These are phyloP conservation scores for Maudiozyma bulderi DNA, from an alignment of 805 yeast species.

Conservation along the genomic window DNA sequence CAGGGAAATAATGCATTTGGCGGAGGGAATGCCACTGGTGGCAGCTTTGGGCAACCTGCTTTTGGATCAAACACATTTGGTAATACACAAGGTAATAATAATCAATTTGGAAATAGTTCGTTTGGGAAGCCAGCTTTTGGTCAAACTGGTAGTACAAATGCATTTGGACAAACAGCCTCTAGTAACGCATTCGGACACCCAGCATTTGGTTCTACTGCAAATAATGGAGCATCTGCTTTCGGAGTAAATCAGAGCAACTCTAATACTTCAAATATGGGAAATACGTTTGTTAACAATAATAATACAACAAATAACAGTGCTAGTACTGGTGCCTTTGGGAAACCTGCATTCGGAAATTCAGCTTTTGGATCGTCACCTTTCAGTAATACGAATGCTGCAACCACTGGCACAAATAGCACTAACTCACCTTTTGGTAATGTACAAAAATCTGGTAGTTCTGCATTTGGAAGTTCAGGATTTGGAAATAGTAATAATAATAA, in stretches of 20 bases:
- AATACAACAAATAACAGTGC: not conserved
- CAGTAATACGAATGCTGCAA: not conserved
- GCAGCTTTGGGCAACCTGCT: constrained; percentile 1
- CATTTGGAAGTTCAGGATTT: constrained; percentile 1
- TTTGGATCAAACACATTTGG: constrained; percentile 1
- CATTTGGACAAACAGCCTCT: not conserved
- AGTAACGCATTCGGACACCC: not conserved
- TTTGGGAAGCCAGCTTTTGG: constrained; percentile 1
- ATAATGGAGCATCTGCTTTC: not conserved
- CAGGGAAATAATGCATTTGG: constrained; percentile 1
- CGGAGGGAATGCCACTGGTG: constrained; percentile 2
- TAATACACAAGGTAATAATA: not conserved
- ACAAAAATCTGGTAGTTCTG: not conserved
- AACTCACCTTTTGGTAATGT: not conserved
- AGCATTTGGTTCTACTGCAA: not conserved
- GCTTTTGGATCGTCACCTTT: not conserved
- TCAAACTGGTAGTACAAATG: not conserved
- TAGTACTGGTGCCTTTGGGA: constrained; percentile 4
- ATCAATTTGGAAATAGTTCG: not conserved
- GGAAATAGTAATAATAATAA: not conserved
- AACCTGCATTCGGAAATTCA: constrained; percentile 1
- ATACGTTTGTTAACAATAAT: not conserved
- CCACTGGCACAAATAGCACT: not conserved
- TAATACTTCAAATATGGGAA: not conserved
- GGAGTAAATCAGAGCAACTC: not conserved